Evolutionary conservation across 805 yeast species (phyloP).

Genomic region (Ogataea salicorniae): DNA sequence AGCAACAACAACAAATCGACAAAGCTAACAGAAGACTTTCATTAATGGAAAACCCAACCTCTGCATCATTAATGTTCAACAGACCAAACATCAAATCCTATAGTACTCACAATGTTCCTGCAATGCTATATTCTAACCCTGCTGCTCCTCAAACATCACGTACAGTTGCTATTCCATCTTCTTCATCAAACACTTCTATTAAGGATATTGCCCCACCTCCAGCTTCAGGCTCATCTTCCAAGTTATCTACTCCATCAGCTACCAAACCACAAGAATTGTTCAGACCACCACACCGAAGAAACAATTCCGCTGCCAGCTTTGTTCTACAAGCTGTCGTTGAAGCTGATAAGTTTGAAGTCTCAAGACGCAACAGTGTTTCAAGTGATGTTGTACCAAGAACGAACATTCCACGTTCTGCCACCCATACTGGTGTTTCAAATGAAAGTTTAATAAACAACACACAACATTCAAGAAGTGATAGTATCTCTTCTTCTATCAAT

Average conservation of each 20-base stretch:
- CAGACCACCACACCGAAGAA: constrained; percentile 16
- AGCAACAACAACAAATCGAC: constrained; percentile 14
- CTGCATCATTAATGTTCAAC: constrained; percentile 35
- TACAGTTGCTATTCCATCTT: constrained; percentile 29
- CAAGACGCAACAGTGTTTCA: constrained; percentile 29
- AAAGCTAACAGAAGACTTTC: constrained; percentile 35
- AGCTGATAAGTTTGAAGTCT: constrained; percentile 42
- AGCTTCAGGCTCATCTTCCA: background rate
- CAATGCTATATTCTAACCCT: constrained; percentile 43
- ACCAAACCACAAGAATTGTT: constrained; percentile 1
- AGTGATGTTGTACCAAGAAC: constrained; percentile 13
- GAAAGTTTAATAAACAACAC: constrained; percentile 5
- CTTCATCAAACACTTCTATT: constrained; percentile 25
- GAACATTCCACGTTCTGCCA: constrained; percentile 31
- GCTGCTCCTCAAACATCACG: constrained; percentile 64
- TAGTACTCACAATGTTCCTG: constrained; percentile 34
- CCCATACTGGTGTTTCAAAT: constrained; percentile 13
- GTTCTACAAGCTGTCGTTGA: constrained; percentile 73
- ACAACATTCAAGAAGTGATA: constrained; percentile 13
- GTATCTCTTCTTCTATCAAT: constrained; percentile 9
- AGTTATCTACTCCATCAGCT: background rate
- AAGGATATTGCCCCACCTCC: constrained; percentile 8
- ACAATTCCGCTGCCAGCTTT: constrained; percentile 52
- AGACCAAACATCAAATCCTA: constrained; percentile 30
- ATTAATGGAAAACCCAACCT: constrained; percentile 39